Base-by-base conservation (phyloP, 331 rosid genomes). In the Prunus yedoensis region DNA sequence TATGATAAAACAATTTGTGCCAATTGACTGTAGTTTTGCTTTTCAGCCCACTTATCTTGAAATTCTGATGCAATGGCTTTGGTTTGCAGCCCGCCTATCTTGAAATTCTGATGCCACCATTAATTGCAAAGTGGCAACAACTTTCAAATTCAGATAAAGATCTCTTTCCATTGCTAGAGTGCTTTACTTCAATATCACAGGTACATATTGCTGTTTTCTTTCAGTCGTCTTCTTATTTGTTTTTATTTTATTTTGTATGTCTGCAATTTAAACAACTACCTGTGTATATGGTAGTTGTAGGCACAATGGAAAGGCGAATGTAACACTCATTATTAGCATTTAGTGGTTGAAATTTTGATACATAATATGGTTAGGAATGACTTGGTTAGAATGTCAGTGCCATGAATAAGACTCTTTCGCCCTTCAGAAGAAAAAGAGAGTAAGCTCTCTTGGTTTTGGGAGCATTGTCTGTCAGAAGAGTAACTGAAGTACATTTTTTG, bases 71-170 rank as follows among this genome's bases (percentile, higher is more conserved):
- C 98, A 7, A 38, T 80, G n/a, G 45, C 69, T 59, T 66, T 84
- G 69, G 12, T 83, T 49, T 86, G 86, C 96, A 96, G 99, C 87
- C 96, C 56, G 79, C 51, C 75, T 86, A 86, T 86, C 99, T 96
- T 75, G 94, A 91, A 66, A 91, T 96, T 88, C 88, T 96, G 84
- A 96, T 96, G 99, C 98, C 99, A 65, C 98, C 99, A 74, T 89
- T 96, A 85, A 88, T 96, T 71, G 87, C 88, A 74, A 96, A 96
- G 85, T 96, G 99, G 99, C 97, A 96, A 81, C 96, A 91, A 76
- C 97, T 93, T 76, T 91, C 96, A 58, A 89, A 93, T 82, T 85
- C 98, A 74, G 99, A 96, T 84, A 96, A 96, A 82, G 99, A 93
- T 78, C 89, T 96, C 41, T 91, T 93, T 77, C 99, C 98, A 3